These are phyloP conservation scores for Coemansia sp. DNA, from an alignment of 192 early-diverging fungal species.

Conservation along the genomic window DNA sequence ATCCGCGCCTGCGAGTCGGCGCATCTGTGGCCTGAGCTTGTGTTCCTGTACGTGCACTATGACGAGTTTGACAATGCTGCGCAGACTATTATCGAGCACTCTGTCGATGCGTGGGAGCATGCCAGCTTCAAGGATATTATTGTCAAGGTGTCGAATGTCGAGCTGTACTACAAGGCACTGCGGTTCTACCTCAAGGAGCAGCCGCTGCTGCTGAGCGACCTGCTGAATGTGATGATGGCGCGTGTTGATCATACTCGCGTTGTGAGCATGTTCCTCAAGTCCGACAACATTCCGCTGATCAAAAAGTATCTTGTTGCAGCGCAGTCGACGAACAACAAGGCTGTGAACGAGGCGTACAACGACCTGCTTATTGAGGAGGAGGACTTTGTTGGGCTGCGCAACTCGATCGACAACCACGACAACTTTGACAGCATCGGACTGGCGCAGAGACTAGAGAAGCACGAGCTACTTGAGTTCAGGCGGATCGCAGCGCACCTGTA, in stretches of 20 bases:
- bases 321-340: slow-evolving; percentile 90
- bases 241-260: slow-evolving; percentile 96
- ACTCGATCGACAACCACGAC: slow-evolving; percentile 91
- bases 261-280: slow-evolving; percentile 96
- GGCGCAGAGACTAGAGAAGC: slow-evolving; percentile 90
- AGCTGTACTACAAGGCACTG: slow-evolving; percentile 98
- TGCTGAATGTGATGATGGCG: slow-evolving; percentile 83
- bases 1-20: slow-evolving; percentile 90
- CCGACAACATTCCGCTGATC: slow-evolving; percentile 96
- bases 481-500: slow-evolving; percentile 94
- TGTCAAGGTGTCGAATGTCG: slow-evolving; percentile 95
- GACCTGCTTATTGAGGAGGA: slow-evolving; percentile 98
- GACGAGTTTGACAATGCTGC: slow-evolving; percentile 99
- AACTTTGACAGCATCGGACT: slow-evolving; percentile 93
- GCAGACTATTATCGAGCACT: slow-evolving; percentile 92
- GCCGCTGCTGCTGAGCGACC: slow-evolving; percentile 89
- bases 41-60: slow-evolving; percentile 98
- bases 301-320: slow-evolving; percentile 94
- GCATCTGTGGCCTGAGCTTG: slow-evolving; percentile 95
- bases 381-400: slow-evolving; percentile 88
- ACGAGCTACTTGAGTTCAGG: slow-evolving; percentile 96
- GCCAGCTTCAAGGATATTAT: slow-evolving; percentile 94
- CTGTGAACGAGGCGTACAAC: slow-evolving; percentile 94
- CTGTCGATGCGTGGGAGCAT: slow-evolving; percentile 96
- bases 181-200: slow-evolving; percentile 96